Base-by-base conservation (phyloP, 495 filamentous ascomycete genomes). In the Annulohypoxylon moriforme region DNA sequence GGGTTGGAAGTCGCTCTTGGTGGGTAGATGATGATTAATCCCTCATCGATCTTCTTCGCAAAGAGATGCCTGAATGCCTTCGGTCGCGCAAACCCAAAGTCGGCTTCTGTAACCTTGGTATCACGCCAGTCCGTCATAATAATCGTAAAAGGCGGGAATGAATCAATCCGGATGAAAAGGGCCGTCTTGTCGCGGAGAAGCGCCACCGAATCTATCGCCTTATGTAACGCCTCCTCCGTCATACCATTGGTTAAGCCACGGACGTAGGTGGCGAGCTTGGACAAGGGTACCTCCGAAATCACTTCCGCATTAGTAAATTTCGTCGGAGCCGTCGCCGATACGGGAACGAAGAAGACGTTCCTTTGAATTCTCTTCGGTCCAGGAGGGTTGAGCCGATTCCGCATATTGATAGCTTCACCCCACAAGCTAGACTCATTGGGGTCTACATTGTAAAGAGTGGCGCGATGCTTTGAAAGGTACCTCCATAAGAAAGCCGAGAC, bases 391-490 rank as follows among this genome's bases (percentile, higher is more conserved):
- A 83, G 67, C 0, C 81, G 76, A 7, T 74, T 55, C 20, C 82
- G 75, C 81, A 85, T 83, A 40, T 84, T 76, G 57, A 82, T 67
- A 1, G 77, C 80, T 50, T 85, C 78, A 20, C 20, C 46, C 71
- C 76, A 82, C 31, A 78, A 71, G 7, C 80, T 60, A 1, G 75
- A 73, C 4, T 63, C 65, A 0, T 68, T 67, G 0, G 68, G 65
- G 44, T 78, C 72, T 2, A 71, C 60, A 6, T 80, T 76, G 69
- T 78, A 83, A 4, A 78, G 14, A 0, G 77, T 67, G 0, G 77
- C 75, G 6, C 81, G 80, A 13, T 80, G 69, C 16, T 79, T 72
- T 11, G 77, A 74, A 2, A 81, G 27, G 13, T 74, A 69, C 34
- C 81, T 77, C 76, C 78, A 81, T 13, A 83, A 64, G 50, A 80